Base-by-base conservation (phyloP, 257 asterid species). In the Nyctanthes arbortristis region DNA sequence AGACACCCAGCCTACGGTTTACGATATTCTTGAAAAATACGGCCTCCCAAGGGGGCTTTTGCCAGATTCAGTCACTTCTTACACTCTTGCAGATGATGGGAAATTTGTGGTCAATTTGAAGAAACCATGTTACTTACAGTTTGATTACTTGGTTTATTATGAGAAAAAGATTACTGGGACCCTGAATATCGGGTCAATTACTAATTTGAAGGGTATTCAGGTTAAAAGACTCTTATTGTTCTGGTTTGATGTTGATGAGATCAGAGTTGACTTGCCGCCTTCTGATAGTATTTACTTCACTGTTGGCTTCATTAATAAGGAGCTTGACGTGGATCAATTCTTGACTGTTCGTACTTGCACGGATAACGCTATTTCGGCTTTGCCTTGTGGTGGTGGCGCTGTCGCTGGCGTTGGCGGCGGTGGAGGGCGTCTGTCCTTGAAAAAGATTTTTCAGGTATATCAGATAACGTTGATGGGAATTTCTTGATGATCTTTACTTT, bases 11-110 rank as follows among this genome's bases (percentile, higher is more conserved):
- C 93, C 86, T 8, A 76, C 97, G 10, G 86, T 86, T 10, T 91
- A 83, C 80, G 90, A 93, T 45, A 70, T 88, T 55, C 95, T 93
- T 65, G 84, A 79, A 0, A 39, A 65, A 54, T 93, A 36, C 82
- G 88, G 92, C 27, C 96, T 93, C 56, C 97, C 99, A 55, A 79
- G 85, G 60, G 97, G 99, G 63, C 94, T 91, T 31, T 69, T 93
- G 56, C 97, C 97, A 4, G 93, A 88, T 73, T 86, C 93, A 0
- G 99, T 93, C 58, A 78, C 63, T 36, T 81, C 83, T 69, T 91
- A 89, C 82, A 78, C 84, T 6, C 82, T 93, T 32, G 59, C 89
- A 34, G 86, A 91, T 22, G 96, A 88, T 52, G 99, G 99, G 3
- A 20, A 72, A 20, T 93, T 93, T 69, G 87, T 81, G 72, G 99